These are phyloP conservation scores for Rubus parviflorus DNA, from an alignment of 306 rosid genomes.

Conservation along the genomic window DNA sequence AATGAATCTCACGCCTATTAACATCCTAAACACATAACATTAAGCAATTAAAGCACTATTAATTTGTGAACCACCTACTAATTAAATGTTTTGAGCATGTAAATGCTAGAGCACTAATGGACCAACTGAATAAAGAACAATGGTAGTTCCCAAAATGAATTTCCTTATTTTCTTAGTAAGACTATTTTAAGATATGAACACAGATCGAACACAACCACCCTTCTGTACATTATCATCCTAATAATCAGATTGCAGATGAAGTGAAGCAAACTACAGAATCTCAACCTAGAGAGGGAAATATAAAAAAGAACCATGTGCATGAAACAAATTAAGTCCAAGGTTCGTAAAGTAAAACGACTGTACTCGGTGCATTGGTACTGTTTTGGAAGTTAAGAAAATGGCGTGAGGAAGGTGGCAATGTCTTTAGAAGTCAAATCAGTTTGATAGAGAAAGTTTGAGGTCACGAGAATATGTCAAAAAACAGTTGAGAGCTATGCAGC, in stretches of 20 bases:
- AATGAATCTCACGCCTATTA: background rate
- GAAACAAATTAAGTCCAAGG: background rate
- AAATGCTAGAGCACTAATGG: background rate
- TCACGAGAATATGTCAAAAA: constrained; percentile 35
- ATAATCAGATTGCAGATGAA: background rate
- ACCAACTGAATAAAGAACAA: no score
- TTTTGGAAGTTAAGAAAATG: constrained; percentile 19
- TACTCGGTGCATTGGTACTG: background rate
- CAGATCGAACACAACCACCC: constrained; percentile 1
- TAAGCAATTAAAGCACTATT: background rate
- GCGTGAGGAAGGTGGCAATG: constrained; percentile 27
- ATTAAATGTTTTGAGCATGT: background rate
- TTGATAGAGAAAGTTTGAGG: constrained; percentile 4
- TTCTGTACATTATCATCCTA: background rate
- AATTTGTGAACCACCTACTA: background rate
- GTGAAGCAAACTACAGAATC: background rate
- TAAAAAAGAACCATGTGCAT: constrained; percentile 1
- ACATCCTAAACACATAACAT: no score
- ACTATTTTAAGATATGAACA: background rate
- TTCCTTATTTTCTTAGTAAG: no score
- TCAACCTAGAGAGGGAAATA: background rate
- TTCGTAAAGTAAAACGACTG: background rate
- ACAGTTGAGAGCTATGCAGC: constrained; percentile 24
- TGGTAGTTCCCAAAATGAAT: no score
- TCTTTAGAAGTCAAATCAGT: constrained; percentile 8